Conservation (phyloP, 306 rosid species). For the Lupinus albus region DNA sequence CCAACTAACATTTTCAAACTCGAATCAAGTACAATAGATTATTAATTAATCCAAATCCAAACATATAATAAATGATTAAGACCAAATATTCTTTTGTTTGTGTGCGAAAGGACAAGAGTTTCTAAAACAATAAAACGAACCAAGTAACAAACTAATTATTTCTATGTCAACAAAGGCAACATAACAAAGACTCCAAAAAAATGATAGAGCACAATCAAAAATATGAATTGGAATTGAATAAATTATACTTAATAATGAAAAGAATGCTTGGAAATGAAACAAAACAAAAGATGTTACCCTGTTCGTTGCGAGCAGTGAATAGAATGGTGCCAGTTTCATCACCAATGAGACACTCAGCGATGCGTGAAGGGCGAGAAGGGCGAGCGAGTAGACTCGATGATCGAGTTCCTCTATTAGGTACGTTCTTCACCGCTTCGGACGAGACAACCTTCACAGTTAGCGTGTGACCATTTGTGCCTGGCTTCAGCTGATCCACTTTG, state of each 20-base stretch:
- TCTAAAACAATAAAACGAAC: too few species aligned
- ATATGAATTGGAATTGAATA: background rate
- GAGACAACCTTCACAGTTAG: constrained; percentile 66
- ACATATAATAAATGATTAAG: too few species aligned
- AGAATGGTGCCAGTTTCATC: constrained; percentile 64
- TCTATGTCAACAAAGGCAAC: too few species aligned
- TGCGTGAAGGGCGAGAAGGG: constrained; percentile 46
- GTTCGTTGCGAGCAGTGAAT: constrained; percentile 77
- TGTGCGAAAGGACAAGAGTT: too few species aligned
- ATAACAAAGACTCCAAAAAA: too few species aligned
- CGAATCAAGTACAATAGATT: too few species aligned
- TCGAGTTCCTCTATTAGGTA: constrained; percentile 38
- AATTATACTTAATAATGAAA: too few species aligned
- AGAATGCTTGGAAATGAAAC: background rate
- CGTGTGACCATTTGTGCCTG: constrained; percentile 67
- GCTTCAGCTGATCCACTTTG: constrained; percentile 67
- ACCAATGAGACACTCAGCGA: constrained; percentile 70
- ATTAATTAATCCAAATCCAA: too few species aligned
- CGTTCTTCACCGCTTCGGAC: constrained; percentile 42
- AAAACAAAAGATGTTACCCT: constrained; percentile 43
- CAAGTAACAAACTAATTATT: too few species aligned
- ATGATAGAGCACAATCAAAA: background rate
- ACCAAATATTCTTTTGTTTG: too few species aligned
- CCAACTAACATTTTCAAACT: too few species aligned
- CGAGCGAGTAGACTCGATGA: constrained; percentile 51